phyloP scores from a whole-genome alignment of 257 asterid genomes.

The Haberlea rhodopensis region DNA sequence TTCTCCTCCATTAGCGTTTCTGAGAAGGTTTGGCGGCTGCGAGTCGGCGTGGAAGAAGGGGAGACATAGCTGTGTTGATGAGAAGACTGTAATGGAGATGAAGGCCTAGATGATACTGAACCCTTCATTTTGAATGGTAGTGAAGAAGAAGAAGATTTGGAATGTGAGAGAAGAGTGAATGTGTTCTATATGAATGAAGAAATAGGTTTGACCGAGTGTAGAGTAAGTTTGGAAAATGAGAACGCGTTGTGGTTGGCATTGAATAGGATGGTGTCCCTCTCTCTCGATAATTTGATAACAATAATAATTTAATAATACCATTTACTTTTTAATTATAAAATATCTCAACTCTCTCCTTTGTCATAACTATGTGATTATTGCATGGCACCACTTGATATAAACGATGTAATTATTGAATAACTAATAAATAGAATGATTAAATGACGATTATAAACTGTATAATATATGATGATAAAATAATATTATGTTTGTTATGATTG shows the following conservation, averaged over 20 bases:
- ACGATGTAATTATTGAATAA: too few relatives aligned
- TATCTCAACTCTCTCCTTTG: too few relatives aligned
- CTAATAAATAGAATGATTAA: too few relatives aligned
- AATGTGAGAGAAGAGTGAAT: neutral
- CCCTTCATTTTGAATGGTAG: conserved; percentile 19
- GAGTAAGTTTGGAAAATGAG: neutral
- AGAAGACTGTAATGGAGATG: conserved; percentile 37
- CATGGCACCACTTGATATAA: too few relatives aligned
- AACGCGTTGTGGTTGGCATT: conserved; percentile 10
- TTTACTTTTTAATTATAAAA: too few relatives aligned
- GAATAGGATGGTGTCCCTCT: too few relatives aligned
- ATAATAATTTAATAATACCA: too few relatives aligned
- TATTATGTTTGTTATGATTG: too few relatives aligned
- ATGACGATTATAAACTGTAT: too few relatives aligned
- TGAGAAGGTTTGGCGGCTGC: conserved; percentile 39
- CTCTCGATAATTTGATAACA: too few relatives aligned
- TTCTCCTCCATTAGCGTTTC: conserved; percentile 58
- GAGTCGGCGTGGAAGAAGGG: conserved; percentile 33
- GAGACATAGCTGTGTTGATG: conserved; percentile 21
- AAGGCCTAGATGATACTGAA: conserved; percentile 32
- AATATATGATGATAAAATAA: too few relatives aligned
- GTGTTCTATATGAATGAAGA: conserved; percentile 7
- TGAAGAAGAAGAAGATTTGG: neutral
- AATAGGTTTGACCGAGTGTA: conserved; percentile 18
- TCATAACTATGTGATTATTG: too few relatives aligned